Conservation (phyloP, 352 stramenopile species). For the Phytophthora pini region DNA sequence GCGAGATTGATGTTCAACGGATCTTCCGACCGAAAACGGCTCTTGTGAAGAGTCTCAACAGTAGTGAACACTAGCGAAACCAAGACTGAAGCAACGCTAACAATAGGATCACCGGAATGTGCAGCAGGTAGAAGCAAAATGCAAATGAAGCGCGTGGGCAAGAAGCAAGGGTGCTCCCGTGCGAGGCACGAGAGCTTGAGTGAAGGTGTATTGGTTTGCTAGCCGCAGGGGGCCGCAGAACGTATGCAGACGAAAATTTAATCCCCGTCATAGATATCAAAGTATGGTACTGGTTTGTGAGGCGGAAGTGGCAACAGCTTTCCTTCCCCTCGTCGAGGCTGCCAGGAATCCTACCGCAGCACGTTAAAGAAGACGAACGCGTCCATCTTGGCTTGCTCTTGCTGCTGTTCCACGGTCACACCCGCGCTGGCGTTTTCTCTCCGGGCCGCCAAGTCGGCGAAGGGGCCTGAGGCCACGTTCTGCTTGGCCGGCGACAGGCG, state of each 20-base stretch:
- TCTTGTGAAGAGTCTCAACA: neutral
- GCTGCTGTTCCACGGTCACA: conserved; percentile 37
- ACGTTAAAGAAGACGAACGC: conserved; percentile 54
- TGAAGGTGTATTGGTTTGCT: conserved; percentile 29
- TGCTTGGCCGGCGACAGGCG: conserved; percentile 35
- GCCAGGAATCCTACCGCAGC: conserved; percentile 38
- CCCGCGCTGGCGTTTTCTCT: conserved; percentile 21
- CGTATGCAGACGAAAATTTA: conserved; percentile 10
- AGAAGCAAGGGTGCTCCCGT: conserved; percentile 24
- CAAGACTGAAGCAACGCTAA: neutral
- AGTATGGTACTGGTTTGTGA: conserved; percentile 30
- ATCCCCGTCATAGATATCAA: conserved; percentile 36
- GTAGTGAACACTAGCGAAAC: conserved; percentile 6
- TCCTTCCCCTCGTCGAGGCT: neutral
- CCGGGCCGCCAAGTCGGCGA: conserved; percentile 29
- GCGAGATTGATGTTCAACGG: conserved; percentile 6
- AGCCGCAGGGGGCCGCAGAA: conserved; percentile 5
- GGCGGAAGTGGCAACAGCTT: neutral
- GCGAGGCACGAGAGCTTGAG: conserved; percentile 22
- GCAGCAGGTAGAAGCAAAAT: neutral
- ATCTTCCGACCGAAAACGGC: neutral
- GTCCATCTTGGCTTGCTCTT: conserved; percentile 52
- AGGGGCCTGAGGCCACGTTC: conserved; percentile 26
- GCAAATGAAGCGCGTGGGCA: conserved; percentile 7
- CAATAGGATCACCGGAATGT: conserved; percentile 4